phyloP scores from a whole-genome alignment of 441 rosid species.

The Pelargonium australe region DNA sequence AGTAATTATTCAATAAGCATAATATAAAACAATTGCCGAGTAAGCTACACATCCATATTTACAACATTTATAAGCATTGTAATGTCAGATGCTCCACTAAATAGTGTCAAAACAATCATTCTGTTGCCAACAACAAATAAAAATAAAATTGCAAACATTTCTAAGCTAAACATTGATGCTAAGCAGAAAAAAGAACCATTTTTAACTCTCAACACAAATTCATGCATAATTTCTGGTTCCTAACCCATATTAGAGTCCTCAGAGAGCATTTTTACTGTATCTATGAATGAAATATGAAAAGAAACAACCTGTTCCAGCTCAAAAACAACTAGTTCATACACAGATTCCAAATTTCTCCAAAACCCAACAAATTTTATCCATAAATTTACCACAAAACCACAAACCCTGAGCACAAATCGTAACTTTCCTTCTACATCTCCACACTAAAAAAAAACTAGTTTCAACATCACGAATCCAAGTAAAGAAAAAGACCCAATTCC shows the following conservation, averaged over 20 bases:
- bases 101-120: background rate
- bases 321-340: background rate
- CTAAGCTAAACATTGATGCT: background rate
- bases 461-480: background rate
- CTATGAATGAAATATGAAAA: background rate
- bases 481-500: background rate
- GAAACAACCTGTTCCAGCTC: background rate
- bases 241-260: background rate
- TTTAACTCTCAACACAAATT: background rate
- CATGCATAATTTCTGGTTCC: background rate
- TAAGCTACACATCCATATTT: background rate
- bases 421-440: background rate
- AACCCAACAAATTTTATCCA: background rate
- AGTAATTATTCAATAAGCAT: background rate
- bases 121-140: background rate
- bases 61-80: background rate
- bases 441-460: background rate
- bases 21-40: background rate
- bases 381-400: background rate
- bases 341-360: background rate
- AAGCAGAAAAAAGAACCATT: background rate
- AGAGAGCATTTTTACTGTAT: background rate
- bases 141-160: background rate
- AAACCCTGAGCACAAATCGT: background rate
- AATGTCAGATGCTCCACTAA: background rate